Evolutionary conservation across 2,329 filamentous ascomycete species (phyloP), one percentile per base, ranked within the genome.

Genomic region (Ophiostoma ips): DNA sequence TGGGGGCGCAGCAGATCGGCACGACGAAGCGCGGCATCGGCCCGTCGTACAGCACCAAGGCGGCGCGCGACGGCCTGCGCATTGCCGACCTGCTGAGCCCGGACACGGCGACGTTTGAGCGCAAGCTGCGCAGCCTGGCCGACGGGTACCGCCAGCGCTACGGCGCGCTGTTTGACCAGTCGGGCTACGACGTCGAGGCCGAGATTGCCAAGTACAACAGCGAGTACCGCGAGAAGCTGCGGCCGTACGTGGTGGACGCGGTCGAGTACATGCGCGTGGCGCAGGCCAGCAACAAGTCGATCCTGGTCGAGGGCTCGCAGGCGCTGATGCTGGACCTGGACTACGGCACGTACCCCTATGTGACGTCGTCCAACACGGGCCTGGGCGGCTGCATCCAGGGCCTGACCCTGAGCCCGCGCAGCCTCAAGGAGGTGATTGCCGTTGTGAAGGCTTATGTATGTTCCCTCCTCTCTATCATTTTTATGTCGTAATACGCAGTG

Each of bases 111-210:
- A 68, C 74, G 37, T 87, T 88, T 57, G 83, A 86, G 65, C 60
- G 64, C 37, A 84, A 83, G 63, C 66, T 88, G 40, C 71, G 80
- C 37, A 66, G 69, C 21, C 66, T 88, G 18, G 81, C 75, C 9
- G 57, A 64, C 6, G 78, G 76, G n/a, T 84, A 75, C 66, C 72
- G 78, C 68, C 80, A 82, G 67, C 71, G 81, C 48, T 87, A 79
- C 58, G 83, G 83, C 8, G 43, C 30, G 30, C 43, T 45, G n/a
- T 34, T 45, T 19, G 76, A 83, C 12, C 56, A 62, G 50, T 56
- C 63, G 50, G 62, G 77, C 55, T 77, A 78, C 61, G 79, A 87
- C 54, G 72, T 81, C 7, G 81, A 88, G 57, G 78, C 79, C 33
- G 84, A 88, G 66, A 73, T 88, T 55, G 63, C 62, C 16, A 68